Percentiles rank a stretch among this genome's conserved stretches.
phyloP scores from a whole-genome alignment of 441 rosid genomes.

The Eutrema salsugineum region DNA sequence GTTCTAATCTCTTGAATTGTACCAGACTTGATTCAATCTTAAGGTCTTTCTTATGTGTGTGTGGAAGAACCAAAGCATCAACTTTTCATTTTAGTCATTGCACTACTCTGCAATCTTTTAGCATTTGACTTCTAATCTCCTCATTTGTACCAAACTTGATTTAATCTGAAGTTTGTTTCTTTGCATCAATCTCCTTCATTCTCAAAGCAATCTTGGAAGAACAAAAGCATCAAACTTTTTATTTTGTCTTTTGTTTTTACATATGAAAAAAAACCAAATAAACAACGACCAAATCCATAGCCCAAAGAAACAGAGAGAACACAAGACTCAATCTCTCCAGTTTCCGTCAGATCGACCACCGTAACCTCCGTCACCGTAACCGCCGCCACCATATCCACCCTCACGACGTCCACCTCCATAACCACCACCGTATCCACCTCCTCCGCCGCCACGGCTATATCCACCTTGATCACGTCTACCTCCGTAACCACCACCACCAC shows the following conservation, averaged over 20 bases:
- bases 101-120: too few species aligned
- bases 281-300: neutral
- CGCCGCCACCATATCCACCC: conserved; percentile 33
- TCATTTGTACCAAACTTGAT: neutral
- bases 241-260: neutral
- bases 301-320: neutral
- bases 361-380: conserved; percentile 30
- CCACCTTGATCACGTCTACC: conserved; percentile 33
- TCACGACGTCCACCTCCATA: conserved; percentile 37
- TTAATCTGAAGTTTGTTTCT: neutral
- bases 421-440: conserved; percentile 10
- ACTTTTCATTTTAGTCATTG: too few species aligned
- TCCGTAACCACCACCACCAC: conserved; percentile 26
- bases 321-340: conserved; percentile 46
- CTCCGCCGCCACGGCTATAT: conserved; percentile 16
- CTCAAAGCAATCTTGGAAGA: neutral
- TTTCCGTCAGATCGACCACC: conserved; percentile 39
- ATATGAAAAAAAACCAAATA: neutral
- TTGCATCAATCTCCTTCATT: neutral
- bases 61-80: neutral
- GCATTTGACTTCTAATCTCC: neutral
- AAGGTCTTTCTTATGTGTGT: neutral
- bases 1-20: neutral
- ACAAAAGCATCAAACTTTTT: neutral
- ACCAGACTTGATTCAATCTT: neutral